Percentiles rank a stretch among this genome's conserved stretches.
Conservation (phyloP, 1,139 yeast species). For the Nakaseomyces sp. region DNA sequence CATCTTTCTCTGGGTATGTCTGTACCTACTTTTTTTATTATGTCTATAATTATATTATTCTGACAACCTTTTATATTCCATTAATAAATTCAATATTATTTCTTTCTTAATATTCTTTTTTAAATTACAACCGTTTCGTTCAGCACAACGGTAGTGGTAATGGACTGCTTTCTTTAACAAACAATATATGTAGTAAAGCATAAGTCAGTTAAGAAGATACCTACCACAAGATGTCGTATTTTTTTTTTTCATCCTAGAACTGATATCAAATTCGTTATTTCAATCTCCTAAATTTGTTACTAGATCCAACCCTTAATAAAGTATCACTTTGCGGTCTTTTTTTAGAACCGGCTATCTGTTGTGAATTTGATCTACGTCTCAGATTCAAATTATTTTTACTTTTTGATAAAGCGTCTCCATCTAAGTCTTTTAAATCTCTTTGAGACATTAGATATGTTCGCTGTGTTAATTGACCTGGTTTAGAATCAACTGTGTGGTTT, state of each 20-base stretch:
- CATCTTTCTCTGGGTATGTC: neutral
- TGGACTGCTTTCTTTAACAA: no score
- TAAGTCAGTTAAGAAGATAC: no score
- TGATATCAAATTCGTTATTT: neutral
- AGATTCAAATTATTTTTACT: neutral
- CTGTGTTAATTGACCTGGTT: neutral
- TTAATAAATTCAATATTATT: conserved; percentile 1
- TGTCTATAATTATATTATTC: neutral
- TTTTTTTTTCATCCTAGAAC: no score
- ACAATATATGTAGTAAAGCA: no score
- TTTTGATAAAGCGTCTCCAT: neutral
- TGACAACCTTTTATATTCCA: conserved; percentile 2
- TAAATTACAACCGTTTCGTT: no score
- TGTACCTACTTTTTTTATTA: neutral
- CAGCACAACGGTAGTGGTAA: no score
- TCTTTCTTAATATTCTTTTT: neutral
- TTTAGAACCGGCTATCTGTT: neutral
- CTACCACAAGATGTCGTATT: no score
- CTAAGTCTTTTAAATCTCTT: neutral
- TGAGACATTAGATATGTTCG: neutral
- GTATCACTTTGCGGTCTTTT: neutral
- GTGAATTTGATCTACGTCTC: conserved; percentile 1
- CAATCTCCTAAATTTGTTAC: neutral
- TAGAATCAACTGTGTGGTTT: neutral
- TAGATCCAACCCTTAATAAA: neutral